Evolutionary conservation across 495 filamentous ascomycete species (phyloP).

Genomic region (Neurospora cerealis): DNA sequence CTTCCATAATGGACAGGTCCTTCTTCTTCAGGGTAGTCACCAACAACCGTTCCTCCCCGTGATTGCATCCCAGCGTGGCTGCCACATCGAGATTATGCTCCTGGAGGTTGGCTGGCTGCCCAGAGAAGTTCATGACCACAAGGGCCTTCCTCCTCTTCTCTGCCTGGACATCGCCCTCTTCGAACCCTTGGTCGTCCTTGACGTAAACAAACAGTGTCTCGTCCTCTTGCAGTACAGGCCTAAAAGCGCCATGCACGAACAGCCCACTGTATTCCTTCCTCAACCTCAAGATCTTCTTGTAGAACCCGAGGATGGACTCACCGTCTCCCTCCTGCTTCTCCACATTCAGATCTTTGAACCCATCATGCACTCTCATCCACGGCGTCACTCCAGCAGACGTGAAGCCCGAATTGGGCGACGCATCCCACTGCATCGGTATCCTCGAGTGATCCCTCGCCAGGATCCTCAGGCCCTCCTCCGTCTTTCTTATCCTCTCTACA

Average conservation of each 20-base stretch:
- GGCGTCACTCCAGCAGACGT: constrained; percentile 23
- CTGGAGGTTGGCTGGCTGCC: not conserved
- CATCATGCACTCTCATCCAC: constrained; percentile 46
- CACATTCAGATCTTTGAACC: constrained; percentile 35
- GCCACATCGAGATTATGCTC: not conserved
- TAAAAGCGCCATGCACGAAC: constrained; percentile 55
- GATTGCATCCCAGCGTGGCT: not conserved
- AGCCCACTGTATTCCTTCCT: constrained; percentile 42
- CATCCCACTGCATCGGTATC: constrained; percentile 54
- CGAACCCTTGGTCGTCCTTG: not conserved
- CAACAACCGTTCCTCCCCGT: not conserved
- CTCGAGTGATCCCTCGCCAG: constrained; percentile 53
- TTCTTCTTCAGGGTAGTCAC: not conserved
- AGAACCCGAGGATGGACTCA: constrained; percentile 35
- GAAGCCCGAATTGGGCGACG: constrained; percentile 42
- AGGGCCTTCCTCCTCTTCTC: constrained; percentile 3
- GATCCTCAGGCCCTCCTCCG: constrained; percentile 30
- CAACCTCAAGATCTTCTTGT: constrained; percentile 30
- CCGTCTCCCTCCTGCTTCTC: constrained; percentile 26
- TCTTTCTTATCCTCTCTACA: constrained; percentile 25
- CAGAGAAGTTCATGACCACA: constrained; percentile 13
- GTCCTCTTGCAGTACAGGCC: constrained; percentile 14
- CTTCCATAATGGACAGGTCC: not conserved
- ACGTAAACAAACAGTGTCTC: constrained; percentile 8
- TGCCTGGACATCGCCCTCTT: not conserved